Base-by-base conservation (phyloP, 257 asterid species). In the Cinchona pubescens region DNA sequence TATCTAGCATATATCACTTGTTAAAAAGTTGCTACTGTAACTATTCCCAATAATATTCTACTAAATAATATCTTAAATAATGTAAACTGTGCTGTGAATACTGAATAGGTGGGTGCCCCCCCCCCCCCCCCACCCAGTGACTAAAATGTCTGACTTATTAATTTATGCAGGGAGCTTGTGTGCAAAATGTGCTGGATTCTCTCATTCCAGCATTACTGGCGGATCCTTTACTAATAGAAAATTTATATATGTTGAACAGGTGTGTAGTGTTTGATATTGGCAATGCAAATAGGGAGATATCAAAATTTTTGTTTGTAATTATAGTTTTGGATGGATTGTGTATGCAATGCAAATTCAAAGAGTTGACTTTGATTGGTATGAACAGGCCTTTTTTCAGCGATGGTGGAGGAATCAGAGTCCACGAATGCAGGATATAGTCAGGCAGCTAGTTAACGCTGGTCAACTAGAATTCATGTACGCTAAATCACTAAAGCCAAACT, bases 381-480 rank as follows among this genome's bases (percentile, higher is more conserved):
- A 12, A 59, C 73, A 95, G 99, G 98, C 99, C 3, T 95, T 95
- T 85, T 90, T 95, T 79, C 98, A 95, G 96, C 92, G 98, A 37
- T 95, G 99, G 99, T 95, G 99, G 99, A 85, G 88, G 59, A 73
- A 85, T 27, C 99, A 95, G 85, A 89, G 90, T 61, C 92, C 88
- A 25, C 82, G 45, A 46, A 83, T 82, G 85, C 89, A 91, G 84
- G 80, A 80, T 59, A 87, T 85, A 27, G 98, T 92, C 37, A 69
- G 74, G 79, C 51, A 40, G 76, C 96, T 95, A 15, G 94, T 95
- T 79, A 79, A 71, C 79, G 85, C 88, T 55, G 99, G 98, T 80
- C 98, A 87, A 86, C 99, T 95, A 43, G 99, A 95, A 89, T 82
- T 95, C 76, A 91, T 95, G 99, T 94, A 88, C 79, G 42, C 56